Conservation (phyloP, 2,329 filamentous ascomycete species). For the Alternaria longipes region DNA sequence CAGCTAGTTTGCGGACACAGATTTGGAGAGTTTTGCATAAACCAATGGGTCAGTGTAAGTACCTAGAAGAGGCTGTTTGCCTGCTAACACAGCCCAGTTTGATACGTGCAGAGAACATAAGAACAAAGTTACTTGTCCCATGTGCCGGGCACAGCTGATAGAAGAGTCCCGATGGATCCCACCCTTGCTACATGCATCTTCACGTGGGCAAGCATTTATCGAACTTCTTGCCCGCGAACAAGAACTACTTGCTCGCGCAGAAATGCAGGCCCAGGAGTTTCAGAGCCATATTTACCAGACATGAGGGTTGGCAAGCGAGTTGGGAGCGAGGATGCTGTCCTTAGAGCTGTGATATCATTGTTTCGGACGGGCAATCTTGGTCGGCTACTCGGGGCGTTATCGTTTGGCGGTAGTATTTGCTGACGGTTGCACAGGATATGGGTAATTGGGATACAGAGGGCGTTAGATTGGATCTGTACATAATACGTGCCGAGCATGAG, state of each 20-base stretch:
- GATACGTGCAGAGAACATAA: conserved; percentile 49
- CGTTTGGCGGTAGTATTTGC: conserved; percentile 4
- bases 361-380: conserved; percentile 19
- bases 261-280: conserved; percentile 28
- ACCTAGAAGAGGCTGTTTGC: background rate
- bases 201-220: conserved; percentile 25
- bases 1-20: conserved; percentile 47
- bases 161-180: conserved; percentile 28
- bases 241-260: conserved; percentile 30
- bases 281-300: conserved; percentile 29
- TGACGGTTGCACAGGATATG: conserved; percentile 2
- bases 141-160: conserved; percentile 48
- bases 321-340: background rate
- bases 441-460: background rate
- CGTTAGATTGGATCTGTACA: conserved; percentile 11
- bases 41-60: conserved; percentile 38
- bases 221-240: conserved; percentile 33
- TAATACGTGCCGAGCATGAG: conserved; percentile 5
- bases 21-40: conserved; percentile 50
- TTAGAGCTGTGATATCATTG: conserved; percentile 28
- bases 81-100: conserved; percentile 12
- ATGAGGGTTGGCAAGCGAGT: background rate
- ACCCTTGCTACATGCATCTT: conserved; percentile 19
- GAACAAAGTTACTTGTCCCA: conserved; percentile 51
- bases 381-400: conserved; percentile 19